Conservation (phyloP, 495 filamentous ascomycete genomes). For the Hypoxylon intermedium region DNA sequence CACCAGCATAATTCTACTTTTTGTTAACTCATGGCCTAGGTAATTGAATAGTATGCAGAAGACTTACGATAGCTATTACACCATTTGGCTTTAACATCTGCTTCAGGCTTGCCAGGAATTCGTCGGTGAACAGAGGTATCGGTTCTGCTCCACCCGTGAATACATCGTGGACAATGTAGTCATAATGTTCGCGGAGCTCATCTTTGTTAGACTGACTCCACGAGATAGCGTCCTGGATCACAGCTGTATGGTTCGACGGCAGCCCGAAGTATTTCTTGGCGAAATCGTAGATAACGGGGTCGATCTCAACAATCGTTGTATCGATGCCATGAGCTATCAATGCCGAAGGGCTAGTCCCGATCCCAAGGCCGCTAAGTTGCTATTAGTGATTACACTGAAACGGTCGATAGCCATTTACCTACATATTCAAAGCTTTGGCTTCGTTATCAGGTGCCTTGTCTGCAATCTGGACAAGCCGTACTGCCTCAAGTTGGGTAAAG, state of each 20-base stretch:
- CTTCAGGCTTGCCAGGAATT: constrained; percentile 75
- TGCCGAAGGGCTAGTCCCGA: constrained; percentile 88
- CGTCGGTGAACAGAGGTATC: constrained; percentile 80
- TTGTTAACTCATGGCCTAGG: constrained; percentile 11
- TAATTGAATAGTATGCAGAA: background rate
- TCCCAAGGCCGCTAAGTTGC: constrained; percentile 76
- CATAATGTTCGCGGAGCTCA: constrained; percentile 59
- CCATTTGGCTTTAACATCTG: constrained; percentile 76
- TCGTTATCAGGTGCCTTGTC: constrained; percentile 62
- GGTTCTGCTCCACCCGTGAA: constrained; percentile 97
- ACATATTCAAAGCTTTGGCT: constrained; percentile 86
- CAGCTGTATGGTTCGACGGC: constrained; percentile 75
- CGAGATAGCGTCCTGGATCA: constrained; percentile 80
- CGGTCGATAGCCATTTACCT: constrained; percentile 34
- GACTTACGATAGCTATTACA: constrained; percentile 85
- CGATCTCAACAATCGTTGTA: constrained; percentile 92
- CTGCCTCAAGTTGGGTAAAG: constrained; percentile 91
- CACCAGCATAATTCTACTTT: constrained; percentile 91
- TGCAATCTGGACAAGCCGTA: constrained; percentile 74
- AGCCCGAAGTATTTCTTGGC: constrained; percentile 84
- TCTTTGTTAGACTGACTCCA: constrained; percentile 67
- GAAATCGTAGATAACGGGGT: constrained; percentile 84
- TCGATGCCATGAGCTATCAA: constrained; percentile 86
- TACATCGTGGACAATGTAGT: constrained; percentile 98
- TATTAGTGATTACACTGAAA: constrained; percentile 13